A percentile compares a stretch with the other conserved stretches of the same genome.
Conservation (phyloP, 164 flowering plant genomes). For the Vitis cinerea region DNA sequence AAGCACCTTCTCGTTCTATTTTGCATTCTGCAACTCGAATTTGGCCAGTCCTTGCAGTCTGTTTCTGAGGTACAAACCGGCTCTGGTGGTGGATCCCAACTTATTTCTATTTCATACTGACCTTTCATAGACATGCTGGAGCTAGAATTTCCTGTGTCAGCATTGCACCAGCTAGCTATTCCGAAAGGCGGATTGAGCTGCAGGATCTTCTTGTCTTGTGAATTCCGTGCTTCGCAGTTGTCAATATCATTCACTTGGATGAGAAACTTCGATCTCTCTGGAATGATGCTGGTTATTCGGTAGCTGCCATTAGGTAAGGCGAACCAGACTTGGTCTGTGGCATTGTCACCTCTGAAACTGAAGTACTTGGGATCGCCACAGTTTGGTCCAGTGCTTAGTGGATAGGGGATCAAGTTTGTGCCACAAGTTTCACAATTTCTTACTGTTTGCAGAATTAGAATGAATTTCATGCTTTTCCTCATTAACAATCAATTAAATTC, state of each 20-base stretch:
- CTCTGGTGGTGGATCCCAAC: conserved; percentile 38
- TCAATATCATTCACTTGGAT: conserved; percentile 15
- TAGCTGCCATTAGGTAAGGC: conserved; percentile 14
- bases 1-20: conserved; percentile 30
- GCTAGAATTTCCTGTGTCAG: conserved; percentile 7
- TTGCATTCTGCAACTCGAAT: conserved; percentile 28
- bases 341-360: conserved; percentile 29
- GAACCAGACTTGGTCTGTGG: conserved; percentile 30
- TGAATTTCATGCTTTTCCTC: no score
- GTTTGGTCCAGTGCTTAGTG: conserved; percentile 37
- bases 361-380: conserved; percentile 43
- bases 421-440: conserved; percentile 39
- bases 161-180: conserved; percentile 22
- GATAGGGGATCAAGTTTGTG: conserved; percentile 40
- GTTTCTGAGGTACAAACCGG: conserved; percentile 28
- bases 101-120: conserved; percentile 26
- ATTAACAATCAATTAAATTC: no score
- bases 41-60: conserved; percentile 39
- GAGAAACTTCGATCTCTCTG: conserved; percentile 18
- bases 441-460: conserved; percentile 20
- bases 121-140: not conserved
- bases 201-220: not conserved
- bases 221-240: conserved; percentile 11
- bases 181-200: conserved; percentile 27
- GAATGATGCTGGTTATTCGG: conserved; percentile 24